A percentile compares a stretch with the other conserved stretches of the same genome.
These are phyloP conservation scores for Apiospora malaysiana DNA, from an alignment of 2,329 filamentous ascomycete genomes.

Conservation along the genomic window DNA sequence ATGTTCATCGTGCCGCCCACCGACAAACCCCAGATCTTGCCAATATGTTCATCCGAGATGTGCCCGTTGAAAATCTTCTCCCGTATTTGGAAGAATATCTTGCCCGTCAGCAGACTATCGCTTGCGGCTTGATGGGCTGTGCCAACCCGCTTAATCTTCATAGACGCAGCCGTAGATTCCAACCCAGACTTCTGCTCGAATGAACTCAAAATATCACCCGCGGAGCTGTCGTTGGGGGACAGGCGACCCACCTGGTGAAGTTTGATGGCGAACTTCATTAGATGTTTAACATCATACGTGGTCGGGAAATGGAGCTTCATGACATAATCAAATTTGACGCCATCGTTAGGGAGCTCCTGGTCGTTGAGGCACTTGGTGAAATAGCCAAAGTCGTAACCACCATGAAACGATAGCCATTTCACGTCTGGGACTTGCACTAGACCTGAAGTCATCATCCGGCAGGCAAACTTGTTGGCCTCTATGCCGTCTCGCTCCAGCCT, in stretches of 20 bases:
- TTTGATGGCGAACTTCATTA: conserved; percentile 87
- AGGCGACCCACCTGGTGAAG: conserved; percentile 68
- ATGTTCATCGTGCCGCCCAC: conserved; percentile 60
- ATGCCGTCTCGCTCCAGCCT: conserved; percentile 88
- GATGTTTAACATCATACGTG: conserved; percentile 94
- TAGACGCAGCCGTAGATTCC: conserved; percentile 90
- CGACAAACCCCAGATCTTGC: conserved; percentile 93
- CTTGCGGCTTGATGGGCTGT: conserved; percentile 91
- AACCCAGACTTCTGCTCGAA: conserved; percentile 91
- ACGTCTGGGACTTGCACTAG: conserved; percentile 87
- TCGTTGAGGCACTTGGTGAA: conserved; percentile 92
- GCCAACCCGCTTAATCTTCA: conserved; percentile 88
- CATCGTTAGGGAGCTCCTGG: conserved; percentile 83
- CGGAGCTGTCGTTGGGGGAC: conserved; percentile 67
- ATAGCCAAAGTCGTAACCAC: conserved; percentile 97
- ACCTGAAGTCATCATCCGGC: conserved; percentile 88
- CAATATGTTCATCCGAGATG: conserved; percentile 81
- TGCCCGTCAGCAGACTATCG: conserved; percentile 90
- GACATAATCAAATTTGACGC: conserved; percentile 81
- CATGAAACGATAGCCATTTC: conserved; percentile 97
- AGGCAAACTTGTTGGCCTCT: conserved; percentile 85
- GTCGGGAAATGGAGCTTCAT: conserved; percentile 94
- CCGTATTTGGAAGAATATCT: conserved; percentile 92
- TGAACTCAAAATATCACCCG: conserved; percentile 77
- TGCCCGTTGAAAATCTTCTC: conserved; percentile 85